Conservation (phyloP, 2,329 filamentous ascomycete genomes). For the Aspergillus puulaauensis region DNA sequence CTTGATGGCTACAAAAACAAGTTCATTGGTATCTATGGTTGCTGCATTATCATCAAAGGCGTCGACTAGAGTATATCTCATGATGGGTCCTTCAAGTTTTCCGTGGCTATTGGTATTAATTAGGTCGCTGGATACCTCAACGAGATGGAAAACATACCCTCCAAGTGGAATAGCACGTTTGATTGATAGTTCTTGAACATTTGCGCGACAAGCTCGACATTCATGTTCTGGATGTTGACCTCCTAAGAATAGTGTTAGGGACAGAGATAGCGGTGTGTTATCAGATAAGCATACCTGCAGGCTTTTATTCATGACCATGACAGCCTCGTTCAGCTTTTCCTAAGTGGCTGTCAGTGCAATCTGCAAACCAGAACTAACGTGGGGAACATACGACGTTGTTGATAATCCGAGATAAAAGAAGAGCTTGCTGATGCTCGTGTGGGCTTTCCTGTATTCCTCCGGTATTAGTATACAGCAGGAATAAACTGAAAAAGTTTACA, state of each 20-base stretch:
- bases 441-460: constrained; percentile 70
- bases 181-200: constrained; percentile 99
- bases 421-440: constrained; percentile 94
- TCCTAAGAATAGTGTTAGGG: constrained; percentile 57
- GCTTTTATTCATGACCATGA: constrained; percentile 88
- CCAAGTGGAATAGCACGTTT: constrained; percentile 93
- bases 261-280: background rate
- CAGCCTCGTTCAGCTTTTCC: constrained; percentile 96
- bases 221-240: constrained; percentile 98
- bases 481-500: background rate
- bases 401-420: constrained; percentile 91
- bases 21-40: constrained; percentile 2
- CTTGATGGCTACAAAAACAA: background rate
- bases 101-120: constrained; percentile 61
- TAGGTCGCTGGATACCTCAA: background rate
- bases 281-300: constrained; percentile 63
- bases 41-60: background rate
- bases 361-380: background rate
- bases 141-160: constrained; percentile 61
- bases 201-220: constrained; percentile 93
- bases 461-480: background rate
- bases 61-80: constrained; percentile 38
- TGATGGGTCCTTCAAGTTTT: constrained; percentile 76
- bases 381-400: constrained; percentile 79
- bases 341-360: constrained; percentile 37